A percentile compares a stretch with the other conserved stretches of the same genome.
These are phyloP conservation scores for Tulasnella sp. DNA, from an alignment of 768 basidiomycete species.

Conservation along the genomic window DNA sequence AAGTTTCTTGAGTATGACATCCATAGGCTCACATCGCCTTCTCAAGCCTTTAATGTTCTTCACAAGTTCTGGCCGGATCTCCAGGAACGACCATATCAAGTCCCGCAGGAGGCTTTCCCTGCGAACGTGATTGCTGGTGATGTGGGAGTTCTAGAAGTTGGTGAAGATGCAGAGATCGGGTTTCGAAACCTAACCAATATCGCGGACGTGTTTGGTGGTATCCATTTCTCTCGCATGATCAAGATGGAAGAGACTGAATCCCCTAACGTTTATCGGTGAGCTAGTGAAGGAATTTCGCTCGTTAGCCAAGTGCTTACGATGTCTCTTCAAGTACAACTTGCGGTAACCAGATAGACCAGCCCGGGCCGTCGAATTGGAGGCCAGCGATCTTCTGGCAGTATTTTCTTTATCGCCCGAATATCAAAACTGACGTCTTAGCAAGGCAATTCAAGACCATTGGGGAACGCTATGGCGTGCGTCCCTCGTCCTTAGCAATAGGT, in stretches of 20 bases:
- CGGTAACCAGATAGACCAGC: neutral
- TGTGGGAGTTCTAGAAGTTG: neutral
- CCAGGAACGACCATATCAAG: too few relatives aligned
- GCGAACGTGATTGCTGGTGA: neutral
- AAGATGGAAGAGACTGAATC: too few relatives aligned
- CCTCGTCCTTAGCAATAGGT: neutral
- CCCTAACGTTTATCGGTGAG: too few relatives aligned
- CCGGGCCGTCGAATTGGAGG: neutral
- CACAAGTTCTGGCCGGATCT: neutral
- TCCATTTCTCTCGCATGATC: too few relatives aligned
- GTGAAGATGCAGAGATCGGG: neutral
- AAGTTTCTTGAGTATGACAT: neutral
- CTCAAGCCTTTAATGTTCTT: neutral
- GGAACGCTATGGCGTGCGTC: neutral
- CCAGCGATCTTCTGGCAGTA: neutral
- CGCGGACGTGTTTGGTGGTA: neutral
- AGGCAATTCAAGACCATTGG: neutral
- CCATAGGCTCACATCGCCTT: neutral
- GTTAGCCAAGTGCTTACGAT: neutral
- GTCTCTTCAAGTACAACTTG: neutral
- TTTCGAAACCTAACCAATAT: neutral
- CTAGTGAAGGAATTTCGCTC: neutral
- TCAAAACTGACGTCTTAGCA: neutral
- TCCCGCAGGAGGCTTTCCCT: too few relatives aligned
- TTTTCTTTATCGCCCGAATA: rapidly evolving